Base-by-base conservation (phyloP, 441 rosid species). In the Geranium incanum region DNA sequence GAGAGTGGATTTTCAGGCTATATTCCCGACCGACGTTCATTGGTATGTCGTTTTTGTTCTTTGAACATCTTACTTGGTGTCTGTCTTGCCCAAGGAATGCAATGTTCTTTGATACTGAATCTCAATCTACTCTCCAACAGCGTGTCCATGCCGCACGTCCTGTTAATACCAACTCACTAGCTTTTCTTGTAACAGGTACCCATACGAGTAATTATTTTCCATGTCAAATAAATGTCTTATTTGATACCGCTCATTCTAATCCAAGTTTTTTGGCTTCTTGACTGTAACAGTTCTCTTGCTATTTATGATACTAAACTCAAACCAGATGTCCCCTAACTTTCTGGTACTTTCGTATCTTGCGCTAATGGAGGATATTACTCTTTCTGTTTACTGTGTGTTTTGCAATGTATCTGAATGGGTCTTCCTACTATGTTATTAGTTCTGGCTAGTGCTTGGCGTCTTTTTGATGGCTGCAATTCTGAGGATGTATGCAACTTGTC, bases 401-500 rank as follows among this genome's bases (percentile, higher is more conserved):
- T 39, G 43, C 7, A 33, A 23, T 68, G 3, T n/a, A 74, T 55
- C 64, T 69, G 3, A 55, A 36, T 66, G 19, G 37, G n/a, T 68
- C 36, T 37, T 65, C 59, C 68, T 19, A 79, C 37, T 50, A 0
- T 81, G 83, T 0, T 39, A 39, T 39, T 69, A 93, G 98, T 86
- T 93, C 5, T 93, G 98, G 98, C 80, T 93, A 28, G 94, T 89
- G 67, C 89, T 93, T 84, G 97, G 93, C 67, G 88, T 93, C 16
- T 93, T 93, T 84, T 75, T 93, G 74, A 84, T 91, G 87, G 96
- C 96, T 43, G 88, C 98, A 1, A 81, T 87, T 0, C 74, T 93
- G 66, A 85, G 97, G 80, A 93, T 91, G 98, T 91, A 91, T 82
- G 96, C 97, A 0, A 88, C 96, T 68, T 93, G 97, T 72, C 98